Percentiles rank a stretch among this genome's conserved stretches.
Evolutionary conservation across 192 early-diverging fungal species (phyloP).

Genomic region (Dimargaris cristalligena): DNA sequence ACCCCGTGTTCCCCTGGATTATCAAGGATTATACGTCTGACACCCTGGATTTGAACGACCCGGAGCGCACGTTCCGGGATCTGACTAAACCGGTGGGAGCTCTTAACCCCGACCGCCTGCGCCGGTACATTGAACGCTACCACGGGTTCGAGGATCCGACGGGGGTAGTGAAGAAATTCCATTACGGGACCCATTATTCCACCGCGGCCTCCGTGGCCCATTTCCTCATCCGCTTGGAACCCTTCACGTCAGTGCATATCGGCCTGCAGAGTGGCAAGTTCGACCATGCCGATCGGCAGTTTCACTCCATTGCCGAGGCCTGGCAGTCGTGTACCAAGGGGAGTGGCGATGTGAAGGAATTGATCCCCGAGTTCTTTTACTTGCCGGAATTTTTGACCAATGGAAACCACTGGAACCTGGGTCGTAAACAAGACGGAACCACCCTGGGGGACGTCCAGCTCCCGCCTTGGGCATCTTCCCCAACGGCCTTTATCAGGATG

Average conservation of each 20-base stretch:
- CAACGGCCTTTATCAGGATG: slow-evolving; percentile 66
- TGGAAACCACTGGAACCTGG: slow-evolving; percentile 45
- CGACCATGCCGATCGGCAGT: slow-evolving; percentile 68
- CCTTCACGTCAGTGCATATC: slow-evolving; percentile 49
- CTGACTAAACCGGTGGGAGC: slow-evolving; percentile 85
- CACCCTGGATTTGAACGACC: slow-evolving; percentile 61
- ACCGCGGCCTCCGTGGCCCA: slow-evolving; percentile 81
- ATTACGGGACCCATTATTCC: slow-evolving; percentile 96
- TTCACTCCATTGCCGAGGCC: slow-evolving; percentile 56
- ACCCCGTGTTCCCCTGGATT: slow-evolving; percentile 95
- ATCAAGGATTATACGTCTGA: slow-evolving; percentile 60
- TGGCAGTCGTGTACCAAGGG: slow-evolving; percentile 59
- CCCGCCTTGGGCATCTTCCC: slow-evolving; percentile 70
- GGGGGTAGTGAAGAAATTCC: slow-evolving; percentile 44
- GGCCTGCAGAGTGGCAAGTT: slow-evolving; percentile 51
- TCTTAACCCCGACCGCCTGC: slow-evolving; percentile 34
- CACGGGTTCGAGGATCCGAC: slow-evolving; percentile 44
- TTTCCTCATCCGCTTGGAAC: slow-evolving; percentile 77
- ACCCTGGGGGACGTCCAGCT: slow-evolving; percentile 45
- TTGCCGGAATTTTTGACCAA: slow-evolving; percentile 80
- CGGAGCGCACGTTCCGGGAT: slow-evolving; percentile 59
- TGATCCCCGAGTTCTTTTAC: slow-evolving; percentile 94
- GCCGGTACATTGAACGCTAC: slow-evolving; percentile 33
- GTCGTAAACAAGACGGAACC: slow-evolving; percentile 38
- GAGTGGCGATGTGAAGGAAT: slow-evolving; percentile 76